These are phyloP conservation scores for Boletellus deceptivus DNA, from an alignment of 1,284 basidiomycete species.

Conservation along the genomic window DNA sequence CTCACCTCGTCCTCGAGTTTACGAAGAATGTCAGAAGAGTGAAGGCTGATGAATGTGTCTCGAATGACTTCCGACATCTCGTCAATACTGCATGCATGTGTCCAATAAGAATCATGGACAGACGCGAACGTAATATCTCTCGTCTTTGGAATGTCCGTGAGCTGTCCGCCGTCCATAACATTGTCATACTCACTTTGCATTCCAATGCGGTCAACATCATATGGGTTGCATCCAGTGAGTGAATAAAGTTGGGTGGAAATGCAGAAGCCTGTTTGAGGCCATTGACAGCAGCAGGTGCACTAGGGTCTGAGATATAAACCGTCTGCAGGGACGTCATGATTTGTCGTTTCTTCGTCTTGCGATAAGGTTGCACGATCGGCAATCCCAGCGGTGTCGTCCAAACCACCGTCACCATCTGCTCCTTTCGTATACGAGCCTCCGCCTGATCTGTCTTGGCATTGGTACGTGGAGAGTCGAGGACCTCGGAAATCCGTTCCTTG, in stretches of 20 bases:
- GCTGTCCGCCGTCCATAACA: too few species aligned
- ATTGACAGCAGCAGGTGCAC: conserved; percentile 78
- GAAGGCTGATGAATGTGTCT: conserved; percentile 91
- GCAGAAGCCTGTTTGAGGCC: conserved; percentile 89
- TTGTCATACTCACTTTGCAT: conserved; percentile 59
- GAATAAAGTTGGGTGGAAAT: conserved; percentile 99
- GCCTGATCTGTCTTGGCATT: conserved; percentile 18
- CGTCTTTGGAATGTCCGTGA: conserved; percentile 40
- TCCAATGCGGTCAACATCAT: conserved; percentile 98
- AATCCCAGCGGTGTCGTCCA: conserved; percentile 96
- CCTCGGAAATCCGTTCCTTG: conserved; percentile 63
- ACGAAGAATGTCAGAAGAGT: conserved; percentile 80
- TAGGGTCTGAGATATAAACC: conserved; percentile 92
- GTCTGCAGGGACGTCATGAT: conserved; percentile 85
- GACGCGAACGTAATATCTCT: conserved; percentile 84
- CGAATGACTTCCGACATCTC: conserved; percentile 89
- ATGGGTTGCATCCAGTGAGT: conserved; percentile 97
- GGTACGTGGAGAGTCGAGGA: conserved; percentile 30
- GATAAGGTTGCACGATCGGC: conserved; percentile 96
- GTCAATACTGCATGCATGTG: conserved; percentile 88
- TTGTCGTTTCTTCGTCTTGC: conserved; percentile 82
- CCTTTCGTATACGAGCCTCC: conserved; percentile 59
- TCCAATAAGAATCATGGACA: conserved; percentile 99
- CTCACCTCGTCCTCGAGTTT: conserved; percentile 59
- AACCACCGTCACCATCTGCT: conserved; percentile 94